Evolutionary conservation across 129 eudicot genomes (phyloP).

Genomic region (Mikania micrantha): DNA sequence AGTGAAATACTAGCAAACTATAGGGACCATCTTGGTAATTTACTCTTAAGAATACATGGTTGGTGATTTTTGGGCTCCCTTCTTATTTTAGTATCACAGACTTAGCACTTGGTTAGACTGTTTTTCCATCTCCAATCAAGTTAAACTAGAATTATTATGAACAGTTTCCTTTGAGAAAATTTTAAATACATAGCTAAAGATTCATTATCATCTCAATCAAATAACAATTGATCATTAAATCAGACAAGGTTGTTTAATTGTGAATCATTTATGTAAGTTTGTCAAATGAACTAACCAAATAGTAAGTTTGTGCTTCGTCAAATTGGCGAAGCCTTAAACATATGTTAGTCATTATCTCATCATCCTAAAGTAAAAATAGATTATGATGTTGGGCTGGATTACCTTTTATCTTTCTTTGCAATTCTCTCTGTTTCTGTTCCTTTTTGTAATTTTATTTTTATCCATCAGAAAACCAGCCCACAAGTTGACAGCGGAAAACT

Average conservation of each 20-base stretch:
- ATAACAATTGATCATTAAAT: not conserved
- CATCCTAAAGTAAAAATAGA: not conserved
- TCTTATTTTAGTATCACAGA: not conserved
- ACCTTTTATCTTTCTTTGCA: not conserved
- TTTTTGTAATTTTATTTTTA: not conserved
- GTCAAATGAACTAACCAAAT: not conserved
- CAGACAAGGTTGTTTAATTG: not conserved
- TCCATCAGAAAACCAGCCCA: not conserved
- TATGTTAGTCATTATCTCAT: not conserved
- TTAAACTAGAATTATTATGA: not conserved
- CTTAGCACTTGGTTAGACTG: not conserved
- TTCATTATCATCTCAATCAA: not conserved
- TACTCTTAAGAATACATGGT: no score
- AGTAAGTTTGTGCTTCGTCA: not conserved
- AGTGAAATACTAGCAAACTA: no score
- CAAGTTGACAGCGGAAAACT: constrained; percentile 6
- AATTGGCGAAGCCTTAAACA: not conserved
- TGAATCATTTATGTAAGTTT: not conserved
- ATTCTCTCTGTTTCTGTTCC: not conserved
- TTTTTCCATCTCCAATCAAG: not conserved
- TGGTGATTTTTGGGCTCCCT: not conserved
- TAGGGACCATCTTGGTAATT: no score
- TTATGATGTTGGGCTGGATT: not conserved
- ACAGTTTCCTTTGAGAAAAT: not conserved
- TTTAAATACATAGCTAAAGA: not conserved